Evolutionary conservation across 2,329 filamentous ascomycete genomes (phyloP), one percentile per base, ranked within the genome.

Genomic region (Fusarium tricinctum): DNA sequence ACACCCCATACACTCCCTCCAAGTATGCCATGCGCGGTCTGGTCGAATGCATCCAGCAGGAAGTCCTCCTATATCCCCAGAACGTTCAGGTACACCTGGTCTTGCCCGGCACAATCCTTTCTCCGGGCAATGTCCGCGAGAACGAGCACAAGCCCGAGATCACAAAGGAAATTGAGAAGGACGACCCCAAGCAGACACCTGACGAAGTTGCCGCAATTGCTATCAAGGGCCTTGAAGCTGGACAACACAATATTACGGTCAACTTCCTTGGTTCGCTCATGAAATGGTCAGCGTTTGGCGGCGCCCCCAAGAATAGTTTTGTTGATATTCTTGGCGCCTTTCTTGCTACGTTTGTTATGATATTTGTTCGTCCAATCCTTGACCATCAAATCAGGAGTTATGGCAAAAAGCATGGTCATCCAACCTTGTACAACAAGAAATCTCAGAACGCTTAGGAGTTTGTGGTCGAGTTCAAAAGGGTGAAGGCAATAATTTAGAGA

Each of bases 1-100:
- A 99, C 79, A 86, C 85, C 0, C 87, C 93, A 0, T 99, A 99
- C 79, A 87, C 89, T 1, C 93, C 95, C 5, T 85, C 91, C 57
- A 99, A 99, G 81, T 90, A 90, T 54, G 96, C 96, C 2, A 84
- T 99, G 70, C 89, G 93, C 59, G 91, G 89, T 17, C 84, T 99
- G 15, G 91, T 92, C 54, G 96, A 99, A 77, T 91, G 90, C 0
- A 83, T 99, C 49, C 89, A 88, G 22, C 92, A 95, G 75, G 96
- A 99, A 80, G 82, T 97, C 43, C 84, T 93, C 73, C 83, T 97
- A 51, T 99, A 98, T 82, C 94, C 94, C 44, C 91, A 91, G 53
- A 87, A 91, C 43, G 90, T 98, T 54, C 88, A 91, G 72, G 84
- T 97, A 20, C 93, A 97, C 74, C 86, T 93, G 42, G 88, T 98